A percentile compares a stretch with the other conserved stretches of the same genome.
phyloP scores from a whole-genome alignment of 108 stramenopile species.

The Chaetoceros muelleri region DNA sequence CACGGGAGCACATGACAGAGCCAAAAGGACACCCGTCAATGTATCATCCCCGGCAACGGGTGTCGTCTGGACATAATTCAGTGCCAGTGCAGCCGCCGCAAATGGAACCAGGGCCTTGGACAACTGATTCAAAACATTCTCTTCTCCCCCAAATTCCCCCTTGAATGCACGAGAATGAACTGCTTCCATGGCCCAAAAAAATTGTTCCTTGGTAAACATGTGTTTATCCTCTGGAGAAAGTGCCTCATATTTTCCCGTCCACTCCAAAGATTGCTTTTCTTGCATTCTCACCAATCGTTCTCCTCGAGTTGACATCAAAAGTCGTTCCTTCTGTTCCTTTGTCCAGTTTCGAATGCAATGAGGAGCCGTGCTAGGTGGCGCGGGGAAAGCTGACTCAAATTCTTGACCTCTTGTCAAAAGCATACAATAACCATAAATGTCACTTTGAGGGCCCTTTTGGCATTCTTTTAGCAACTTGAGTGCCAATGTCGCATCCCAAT shows the following conservation, averaged over 20 bases:
- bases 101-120: background rate
- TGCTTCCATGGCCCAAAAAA: conserved; percentile 74
- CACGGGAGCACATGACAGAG: conserved; percentile 17
- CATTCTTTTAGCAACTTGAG: conserved; percentile 46
- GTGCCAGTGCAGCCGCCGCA: background rate
- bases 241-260: conserved; percentile 45
- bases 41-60: background rate
- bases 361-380: conserved; percentile 54
- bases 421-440: conserved; percentile 36
- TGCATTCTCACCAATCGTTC: conserved; percentile 32
- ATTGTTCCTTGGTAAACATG: conserved; percentile 40
- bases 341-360: conserved; percentile 69
- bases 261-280: conserved; percentile 31
- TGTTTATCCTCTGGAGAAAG: conserved; percentile 11
- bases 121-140: conserved; percentile 5
- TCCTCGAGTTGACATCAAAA: conserved; percentile 26
- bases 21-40: background rate
- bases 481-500: conserved; percentile 62
- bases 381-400: conserved; percentile 3
- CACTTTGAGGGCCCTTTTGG: conserved; percentile 31
- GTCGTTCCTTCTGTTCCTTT: conserved; percentile 24
- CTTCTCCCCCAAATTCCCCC: conserved; percentile 35
- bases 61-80: background rate
- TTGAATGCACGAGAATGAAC: conserved; percentile 69
- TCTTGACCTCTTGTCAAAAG: conserved; percentile 20